Percentiles rank a stretch among this genome's conserved stretches.
phyloP scores from a whole-genome alignment of 305 asterid genomes.

The Withania somnifera region DNA sequence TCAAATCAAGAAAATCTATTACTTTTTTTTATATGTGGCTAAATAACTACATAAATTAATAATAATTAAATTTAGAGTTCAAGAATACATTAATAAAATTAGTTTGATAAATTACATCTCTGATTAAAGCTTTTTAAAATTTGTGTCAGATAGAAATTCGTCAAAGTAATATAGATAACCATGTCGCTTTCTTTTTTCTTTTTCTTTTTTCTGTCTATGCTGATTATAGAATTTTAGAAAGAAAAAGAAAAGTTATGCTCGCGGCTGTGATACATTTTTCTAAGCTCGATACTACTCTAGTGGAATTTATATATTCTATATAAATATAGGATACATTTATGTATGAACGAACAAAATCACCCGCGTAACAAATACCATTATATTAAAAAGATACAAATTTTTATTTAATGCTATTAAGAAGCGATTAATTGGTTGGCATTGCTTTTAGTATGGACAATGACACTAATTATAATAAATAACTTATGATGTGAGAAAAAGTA shows the following conservation, averaged over 20 bases:
- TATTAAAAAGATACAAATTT: background rate
- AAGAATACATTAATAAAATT: too few species aligned
- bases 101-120: background rate
- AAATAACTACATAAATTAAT: too few species aligned
- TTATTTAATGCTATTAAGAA: background rate
- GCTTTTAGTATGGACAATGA: background rate
- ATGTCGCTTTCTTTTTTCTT: background rate
- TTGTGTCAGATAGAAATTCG: too few species aligned
- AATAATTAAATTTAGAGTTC: too few species aligned
- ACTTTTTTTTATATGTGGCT: too few species aligned
- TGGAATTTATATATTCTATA: background rate
- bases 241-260: background rate
- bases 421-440: background rate
- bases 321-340: background rate
- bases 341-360: background rate
- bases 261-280: background rate
- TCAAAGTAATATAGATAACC: too few species aligned
- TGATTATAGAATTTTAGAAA: background rate
- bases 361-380: background rate
- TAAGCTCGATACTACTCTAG: background rate
- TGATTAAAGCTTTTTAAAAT: too few species aligned
- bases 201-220: background rate
- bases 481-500: background rate
- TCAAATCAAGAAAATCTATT: too few species aligned
- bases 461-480: background rate